Evolutionary conservation across 768 basidiomycete species (phyloP), one percentile per base, ranked within the genome.

Genomic region (Punctularia strigosozonata): DNA sequence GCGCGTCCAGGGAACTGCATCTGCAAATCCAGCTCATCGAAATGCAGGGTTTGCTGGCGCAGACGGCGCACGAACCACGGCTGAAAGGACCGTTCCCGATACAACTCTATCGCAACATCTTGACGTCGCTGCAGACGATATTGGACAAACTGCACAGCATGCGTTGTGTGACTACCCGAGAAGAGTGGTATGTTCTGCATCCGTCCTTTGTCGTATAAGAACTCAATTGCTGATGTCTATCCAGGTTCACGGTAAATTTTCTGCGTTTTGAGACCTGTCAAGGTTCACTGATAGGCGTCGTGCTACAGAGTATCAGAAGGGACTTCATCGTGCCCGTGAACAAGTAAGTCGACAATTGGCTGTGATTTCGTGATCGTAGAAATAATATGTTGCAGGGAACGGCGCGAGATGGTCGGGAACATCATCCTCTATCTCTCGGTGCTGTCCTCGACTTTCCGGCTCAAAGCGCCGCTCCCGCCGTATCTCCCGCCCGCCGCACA

Each of bases 31-130:
- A 89, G 53, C 61, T 99, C 31, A 85, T 92, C 28, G 77, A 86
- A 52, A 64, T 98, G 6, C 82, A 90, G 49, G 77, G 71, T 1
- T 61, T 97, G n/a, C 66, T 99, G 31, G 74, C 77, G 7, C 87
- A 97, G 50, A 83, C 95, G 0, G 80, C 81, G 45, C 82, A 92
- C 51, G 95, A 99, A 51, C 92, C 92, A 5, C 80, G 95, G 22
- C 57, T 97, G 41, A 99, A 98, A 54, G 95, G 95, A 0, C 90
- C 92, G 0, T 98, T 97, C 61, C 94, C 94, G 2, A 74, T 86
- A 13, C 59, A 73, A 35, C 62, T 91, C 6, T 99, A 98, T 50
- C 79, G 87, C 10, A 76, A 80, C 5, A 76, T 90, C 45, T 62
- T 90, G 59, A 80, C 77, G 1, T 83, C 84, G 49, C 51, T 90